These are phyloP conservation scores for Cercophora sp. DNA, from an alignment of 495 filamentous ascomycete genomes.

Conservation along the genomic window DNA sequence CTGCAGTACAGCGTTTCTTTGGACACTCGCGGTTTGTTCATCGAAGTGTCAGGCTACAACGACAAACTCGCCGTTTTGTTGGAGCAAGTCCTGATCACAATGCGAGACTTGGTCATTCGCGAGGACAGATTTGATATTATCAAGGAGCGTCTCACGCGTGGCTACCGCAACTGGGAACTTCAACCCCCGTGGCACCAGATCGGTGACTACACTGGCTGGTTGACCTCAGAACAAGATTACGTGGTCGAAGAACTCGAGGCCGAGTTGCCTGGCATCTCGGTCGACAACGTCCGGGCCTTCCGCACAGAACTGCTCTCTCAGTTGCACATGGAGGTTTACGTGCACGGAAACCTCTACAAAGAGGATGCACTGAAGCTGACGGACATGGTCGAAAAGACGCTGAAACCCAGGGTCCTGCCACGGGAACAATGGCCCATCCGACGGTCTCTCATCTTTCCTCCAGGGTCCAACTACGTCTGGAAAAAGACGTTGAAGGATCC, in stretches of 20 bases:
- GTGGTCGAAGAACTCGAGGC: slow-evolving; percentile 76
- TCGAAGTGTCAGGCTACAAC: slow-evolving; percentile 86
- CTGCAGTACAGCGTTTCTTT: slow-evolving; percentile 74
- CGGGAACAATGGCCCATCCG: slow-evolving; percentile 75
- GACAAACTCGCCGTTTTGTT: slow-evolving; percentile 90
- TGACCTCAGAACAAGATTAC: slow-evolving; percentile 71
- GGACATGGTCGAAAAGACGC: slow-evolving; percentile 69
- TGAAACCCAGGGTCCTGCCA: slow-evolving; percentile 74
- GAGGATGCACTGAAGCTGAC: slow-evolving; percentile 89
- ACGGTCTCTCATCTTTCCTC: slow-evolving; percentile 72
- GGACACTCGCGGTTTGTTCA: slow-evolving; percentile 67
- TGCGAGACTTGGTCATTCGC: slow-evolving; percentile 78
- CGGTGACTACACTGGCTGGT: slow-evolving; percentile 75
- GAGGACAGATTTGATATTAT: slow-evolving; percentile 85
- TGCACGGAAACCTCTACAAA: slow-evolving; percentile 92
- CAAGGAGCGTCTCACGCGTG: slow-evolving; percentile 76
- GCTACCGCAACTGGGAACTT: slow-evolving; percentile 80
- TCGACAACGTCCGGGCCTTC: slow-evolving; percentile 71
- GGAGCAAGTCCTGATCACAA: slow-evolving; percentile 83
- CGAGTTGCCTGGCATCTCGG: slow-evolving; percentile 69
- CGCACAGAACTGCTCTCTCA: slow-evolving; percentile 77
- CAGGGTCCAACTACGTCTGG: slow-evolving; percentile 79
- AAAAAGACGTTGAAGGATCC: slow-evolving; percentile 76
- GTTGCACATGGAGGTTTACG: slow-evolving; percentile 80
- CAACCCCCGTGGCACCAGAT: slow-evolving; percentile 87